Conservation (phyloP, 139 green algal genomes). For the Haematococcus lacustris region DNA sequence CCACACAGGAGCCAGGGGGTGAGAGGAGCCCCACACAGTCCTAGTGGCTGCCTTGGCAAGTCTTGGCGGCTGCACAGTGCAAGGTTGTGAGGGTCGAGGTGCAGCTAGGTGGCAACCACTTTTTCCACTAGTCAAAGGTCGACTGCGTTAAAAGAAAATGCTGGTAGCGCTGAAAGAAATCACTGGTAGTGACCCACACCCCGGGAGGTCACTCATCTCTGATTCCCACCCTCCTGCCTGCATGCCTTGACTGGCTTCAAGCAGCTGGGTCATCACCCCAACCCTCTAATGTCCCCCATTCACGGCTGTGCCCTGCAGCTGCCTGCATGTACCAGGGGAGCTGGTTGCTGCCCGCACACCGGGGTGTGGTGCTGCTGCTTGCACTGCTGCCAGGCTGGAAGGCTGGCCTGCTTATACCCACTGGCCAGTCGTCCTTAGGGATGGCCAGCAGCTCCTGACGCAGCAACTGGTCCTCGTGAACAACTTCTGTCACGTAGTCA, state of each 20-base stretch:
- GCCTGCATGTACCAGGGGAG: background rate
- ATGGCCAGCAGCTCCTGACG: background rate
- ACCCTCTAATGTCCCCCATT: background rate
- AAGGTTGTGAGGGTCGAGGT: background rate
- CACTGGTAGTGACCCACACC: background rate
- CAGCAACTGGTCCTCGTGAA: background rate
- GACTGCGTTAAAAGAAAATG: no score
- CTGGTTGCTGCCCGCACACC: background rate
- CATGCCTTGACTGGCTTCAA: background rate
- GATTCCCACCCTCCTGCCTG: background rate
- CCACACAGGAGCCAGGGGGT: background rate
- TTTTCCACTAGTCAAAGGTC: background rate
- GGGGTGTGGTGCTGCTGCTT: background rate
- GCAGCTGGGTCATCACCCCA: background rate
- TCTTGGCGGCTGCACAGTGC: background rate
- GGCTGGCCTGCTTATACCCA: background rate
- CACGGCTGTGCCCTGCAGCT: background rate
- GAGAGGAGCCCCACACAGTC: background rate
- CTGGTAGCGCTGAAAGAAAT: no score
- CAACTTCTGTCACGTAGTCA: conserved; percentile 4
- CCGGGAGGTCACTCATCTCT: background rate
- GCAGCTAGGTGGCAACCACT: background rate
- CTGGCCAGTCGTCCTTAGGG: background rate
- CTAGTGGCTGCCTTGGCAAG: background rate
- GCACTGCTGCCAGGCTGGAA: background rate